Conservation (phyloP, 1,284 basidiomycete genomes). For the Cerrena zonata region DNA sequence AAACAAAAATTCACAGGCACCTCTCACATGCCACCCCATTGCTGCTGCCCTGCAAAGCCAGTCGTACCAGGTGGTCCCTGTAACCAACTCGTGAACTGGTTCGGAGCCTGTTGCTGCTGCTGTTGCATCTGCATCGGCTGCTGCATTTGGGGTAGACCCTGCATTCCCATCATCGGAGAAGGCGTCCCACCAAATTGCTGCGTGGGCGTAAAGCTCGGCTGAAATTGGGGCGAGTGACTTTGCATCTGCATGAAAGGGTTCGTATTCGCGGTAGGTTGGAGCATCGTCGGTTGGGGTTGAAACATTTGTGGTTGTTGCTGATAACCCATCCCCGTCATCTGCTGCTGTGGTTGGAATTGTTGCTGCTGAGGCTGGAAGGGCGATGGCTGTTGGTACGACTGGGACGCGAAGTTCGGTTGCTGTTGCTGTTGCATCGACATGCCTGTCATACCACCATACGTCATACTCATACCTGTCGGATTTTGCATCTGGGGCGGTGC, state of each 20-base stretch:
- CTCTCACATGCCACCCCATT: slow-evolving; percentile 12
- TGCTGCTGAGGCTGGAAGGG: slow-evolving; percentile 10
- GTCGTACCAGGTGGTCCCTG: slow-evolving; percentile 17
- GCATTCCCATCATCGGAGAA: slow-evolving; percentile 7
- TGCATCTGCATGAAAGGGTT: slow-evolving; percentile 22
- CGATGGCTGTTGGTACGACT: slow-evolving; percentile 10
- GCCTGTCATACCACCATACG: slow-evolving; percentile 4
- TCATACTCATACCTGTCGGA: not conserved
- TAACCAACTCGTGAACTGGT: slow-evolving; percentile 29
- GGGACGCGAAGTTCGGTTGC: slow-evolving; percentile 11
- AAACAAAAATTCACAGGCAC: not conserved
- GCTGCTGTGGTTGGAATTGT: not conserved
- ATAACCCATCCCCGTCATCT: not conserved
- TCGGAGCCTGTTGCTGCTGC: slow-evolving; percentile 15
- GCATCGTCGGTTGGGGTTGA: slow-evolving; percentile 16
- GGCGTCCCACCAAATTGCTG: slow-evolving; percentile 1
- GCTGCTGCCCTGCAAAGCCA: slow-evolving; percentile 13
- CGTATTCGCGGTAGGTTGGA: slow-evolving; percentile 10
- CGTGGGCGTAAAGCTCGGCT: not conserved
- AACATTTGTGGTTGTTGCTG: slow-evolving; percentile 13
- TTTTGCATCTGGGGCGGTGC: slow-evolving; percentile 4
- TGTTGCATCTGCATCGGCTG: slow-evolving; percentile 15
- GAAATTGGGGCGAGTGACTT: slow-evolving; percentile 1
- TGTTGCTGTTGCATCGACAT: slow-evolving; percentile 9
- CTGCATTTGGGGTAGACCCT: slow-evolving; percentile 5